Percentiles rank a stretch among this genome's conserved stretches.
Evolutionary conservation across 306 rosid species (phyloP).

Genomic region (Cucurbita argyrosperma): DNA sequence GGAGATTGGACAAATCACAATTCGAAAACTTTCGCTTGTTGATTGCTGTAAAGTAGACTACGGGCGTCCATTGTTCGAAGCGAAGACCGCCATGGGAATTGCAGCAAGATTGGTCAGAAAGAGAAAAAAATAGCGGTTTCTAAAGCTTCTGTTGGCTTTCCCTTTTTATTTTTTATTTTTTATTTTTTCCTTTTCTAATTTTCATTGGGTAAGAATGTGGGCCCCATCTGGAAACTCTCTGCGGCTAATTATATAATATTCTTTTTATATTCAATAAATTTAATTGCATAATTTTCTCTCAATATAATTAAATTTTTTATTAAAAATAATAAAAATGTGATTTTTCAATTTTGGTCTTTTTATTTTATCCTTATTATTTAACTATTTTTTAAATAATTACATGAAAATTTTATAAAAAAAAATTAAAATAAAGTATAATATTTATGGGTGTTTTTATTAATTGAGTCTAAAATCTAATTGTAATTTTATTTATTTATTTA

Average conservation of each 20-base stretch:
- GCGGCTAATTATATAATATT: not conserved
- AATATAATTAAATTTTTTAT: too few species aligned
- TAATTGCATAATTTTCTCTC: not conserved
- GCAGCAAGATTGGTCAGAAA: not conserved
- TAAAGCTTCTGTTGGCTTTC: not conserved
- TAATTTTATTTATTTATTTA: too few species aligned
- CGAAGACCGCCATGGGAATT: not conserved
- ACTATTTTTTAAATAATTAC: too few species aligned
- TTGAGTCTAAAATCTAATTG: too few species aligned
- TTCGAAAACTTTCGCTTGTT: not conserved
- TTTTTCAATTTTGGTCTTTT: too few species aligned
- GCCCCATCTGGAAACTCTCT: not conserved
- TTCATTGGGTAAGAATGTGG: not conserved
- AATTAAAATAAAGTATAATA: too few species aligned
- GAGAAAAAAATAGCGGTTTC: not conserved
- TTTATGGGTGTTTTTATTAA: too few species aligned
- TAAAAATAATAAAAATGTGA: too few species aligned
- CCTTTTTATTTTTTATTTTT: not conserved
- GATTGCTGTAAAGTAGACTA: not conserved
- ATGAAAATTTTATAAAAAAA: too few species aligned
- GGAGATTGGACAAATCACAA: not conserved
- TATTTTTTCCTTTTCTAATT: not conserved
- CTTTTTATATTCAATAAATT: not conserved
- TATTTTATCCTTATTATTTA: too few species aligned
- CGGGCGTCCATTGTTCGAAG: not conserved